A percentile compares a stretch with the other conserved stretches of the same genome.
Conservation (phyloP, 345 rosid genomes). For the Ceriops decandra region DNA sequence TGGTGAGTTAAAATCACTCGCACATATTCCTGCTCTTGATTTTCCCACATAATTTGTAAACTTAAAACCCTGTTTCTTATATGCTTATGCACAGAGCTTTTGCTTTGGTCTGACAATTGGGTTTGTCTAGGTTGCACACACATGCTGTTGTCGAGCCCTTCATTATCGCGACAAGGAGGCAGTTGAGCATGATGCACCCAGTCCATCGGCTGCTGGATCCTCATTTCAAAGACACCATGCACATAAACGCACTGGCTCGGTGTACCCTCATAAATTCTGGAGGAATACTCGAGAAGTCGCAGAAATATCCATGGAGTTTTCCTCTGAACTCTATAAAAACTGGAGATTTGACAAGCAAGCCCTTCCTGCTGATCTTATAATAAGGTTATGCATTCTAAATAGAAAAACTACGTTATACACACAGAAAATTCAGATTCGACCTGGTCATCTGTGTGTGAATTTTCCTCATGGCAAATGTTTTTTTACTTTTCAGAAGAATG, state of each 20-base stretch:
- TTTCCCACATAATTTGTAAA: neutral
- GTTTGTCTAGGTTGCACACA: slow-evolving; percentile 57
- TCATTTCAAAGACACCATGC: slow-evolving; percentile 70
- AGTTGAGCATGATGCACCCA: slow-evolving; percentile 63
- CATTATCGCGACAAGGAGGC: slow-evolving; percentile 67
- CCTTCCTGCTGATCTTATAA: slow-evolving; percentile 53
- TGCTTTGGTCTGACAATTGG: neutral
- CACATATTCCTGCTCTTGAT: neutral
- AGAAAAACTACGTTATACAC: too few relatives aligned
- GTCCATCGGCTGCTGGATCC: slow-evolving; percentile 56
- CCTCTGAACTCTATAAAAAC: slow-evolving; percentile 49
- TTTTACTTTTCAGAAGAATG: slow-evolving; percentile 39
- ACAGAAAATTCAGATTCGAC: neutral
- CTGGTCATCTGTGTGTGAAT: neutral
- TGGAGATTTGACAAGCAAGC: slow-evolving; percentile 72
- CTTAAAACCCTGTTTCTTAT: neutral
- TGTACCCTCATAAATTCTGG: slow-evolving; percentile 45
- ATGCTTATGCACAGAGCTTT: neutral
- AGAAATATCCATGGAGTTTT: slow-evolving; percentile 47
- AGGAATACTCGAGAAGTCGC: slow-evolving; percentile 52
- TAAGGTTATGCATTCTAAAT: slow-evolving; percentile 33
- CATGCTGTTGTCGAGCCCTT: slow-evolving; percentile 68
- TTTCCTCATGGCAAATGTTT: slow-evolving; percentile 1
- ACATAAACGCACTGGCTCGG: slow-evolving; percentile 55
- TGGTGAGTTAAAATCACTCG: slow-evolving; percentile 40